Conservation (phyloP, 192 early-diverging fungal species). For the Coemansia guatemalensis region DNA sequence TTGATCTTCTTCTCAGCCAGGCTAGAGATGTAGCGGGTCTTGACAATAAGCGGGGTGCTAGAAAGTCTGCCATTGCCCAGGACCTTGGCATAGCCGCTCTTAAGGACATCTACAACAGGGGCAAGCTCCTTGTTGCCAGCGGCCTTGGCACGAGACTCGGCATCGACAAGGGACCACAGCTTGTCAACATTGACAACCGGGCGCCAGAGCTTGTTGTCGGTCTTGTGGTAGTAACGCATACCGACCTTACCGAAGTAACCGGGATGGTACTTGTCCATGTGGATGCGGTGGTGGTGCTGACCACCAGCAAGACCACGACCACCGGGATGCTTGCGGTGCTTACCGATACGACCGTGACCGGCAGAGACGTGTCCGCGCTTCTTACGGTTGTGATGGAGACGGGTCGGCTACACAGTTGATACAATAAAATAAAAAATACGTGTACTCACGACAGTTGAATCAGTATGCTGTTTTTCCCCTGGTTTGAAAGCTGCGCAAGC, state of each 20-base stretch:
- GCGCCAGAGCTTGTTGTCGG: conserved; percentile 81
- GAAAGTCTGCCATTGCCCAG: conserved; percentile 92
- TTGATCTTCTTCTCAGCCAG: conserved; percentile 99
- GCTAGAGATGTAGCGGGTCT: conserved; percentile 88
- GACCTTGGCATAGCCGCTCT: conserved; percentile 92
- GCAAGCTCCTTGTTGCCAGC: conserved; percentile 83
- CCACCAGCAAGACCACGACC: conserved; percentile 99
- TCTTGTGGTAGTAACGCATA: conserved; percentile 99
- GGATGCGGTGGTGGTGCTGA: conserved; percentile 99
- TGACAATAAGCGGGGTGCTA: conserved; percentile 90
- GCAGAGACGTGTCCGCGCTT: conserved; percentile 99
- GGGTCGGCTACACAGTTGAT: conserved; percentile 52
- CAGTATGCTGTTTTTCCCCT: no score
- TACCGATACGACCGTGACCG: conserved; percentile 99
- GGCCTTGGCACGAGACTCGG: conserved; percentile 79
- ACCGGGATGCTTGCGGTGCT: conserved; percentile 99
- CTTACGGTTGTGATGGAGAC: conserved; percentile 66
- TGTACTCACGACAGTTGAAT: no score
- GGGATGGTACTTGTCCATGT: conserved; percentile 99
- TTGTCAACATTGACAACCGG: conserved; percentile 93
- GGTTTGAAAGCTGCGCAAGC: no score
- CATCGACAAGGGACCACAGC: conserved; percentile 88
- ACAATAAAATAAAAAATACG: not conserved
- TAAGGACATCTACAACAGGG: conserved; percentile 85
- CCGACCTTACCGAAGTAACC: conserved; percentile 99